Base-by-base conservation (phyloP, 176 grass and related monocot species). In the Cenchrus americanus region DNA sequence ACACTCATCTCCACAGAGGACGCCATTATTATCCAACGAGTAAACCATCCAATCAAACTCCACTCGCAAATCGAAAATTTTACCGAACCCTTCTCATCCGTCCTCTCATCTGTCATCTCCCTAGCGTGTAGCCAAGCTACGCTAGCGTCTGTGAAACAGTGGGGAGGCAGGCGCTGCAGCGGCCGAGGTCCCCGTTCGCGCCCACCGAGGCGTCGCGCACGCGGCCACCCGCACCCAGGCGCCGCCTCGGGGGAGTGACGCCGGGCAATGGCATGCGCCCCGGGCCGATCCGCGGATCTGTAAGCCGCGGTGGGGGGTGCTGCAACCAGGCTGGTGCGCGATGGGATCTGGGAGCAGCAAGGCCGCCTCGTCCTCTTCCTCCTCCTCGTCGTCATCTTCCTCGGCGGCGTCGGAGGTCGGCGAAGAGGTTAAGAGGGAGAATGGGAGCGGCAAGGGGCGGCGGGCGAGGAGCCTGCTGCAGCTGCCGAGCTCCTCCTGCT, bases 331-430 rank as follows among this genome's bases (percentile, higher is more conserved):
- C 12, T 53, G 22, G 27, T 5, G 58, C n/a, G 23, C 17, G 86
- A 95, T 95, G 90, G 93, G 97, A 96, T 96, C 93, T 83, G 84
- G 89, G 44, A 90, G 86, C 79, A 99, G 93, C 81, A 99, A 96
- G 85, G 83, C 75, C 53, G 58, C 86, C 19, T 4, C 27, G 27
- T 30, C 63, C 46, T 21, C 78, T 0, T 77, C 93, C 13, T 17
- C 89, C 21, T 48, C 88, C 10, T 47, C 79, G 47, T 10, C 81
- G 26, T 0, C 34, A 4, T 37, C 34, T 37, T 37, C 51, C 22
- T 18, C 67, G 40, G 23, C 77, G 30, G 67, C 58, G 7, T 27
- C 19, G 42, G 42, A 3, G 7, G 66, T 19, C 5, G 62, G 55
- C 10, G 65, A 68, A 0, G 74, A 87, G 41, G 82, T 34, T 8